Percentiles rank a stretch among this genome's conserved stretches.
Conservation (phyloP, 192 early-diverging fungal genomes). For the Umbelopsis vinacea region DNA sequence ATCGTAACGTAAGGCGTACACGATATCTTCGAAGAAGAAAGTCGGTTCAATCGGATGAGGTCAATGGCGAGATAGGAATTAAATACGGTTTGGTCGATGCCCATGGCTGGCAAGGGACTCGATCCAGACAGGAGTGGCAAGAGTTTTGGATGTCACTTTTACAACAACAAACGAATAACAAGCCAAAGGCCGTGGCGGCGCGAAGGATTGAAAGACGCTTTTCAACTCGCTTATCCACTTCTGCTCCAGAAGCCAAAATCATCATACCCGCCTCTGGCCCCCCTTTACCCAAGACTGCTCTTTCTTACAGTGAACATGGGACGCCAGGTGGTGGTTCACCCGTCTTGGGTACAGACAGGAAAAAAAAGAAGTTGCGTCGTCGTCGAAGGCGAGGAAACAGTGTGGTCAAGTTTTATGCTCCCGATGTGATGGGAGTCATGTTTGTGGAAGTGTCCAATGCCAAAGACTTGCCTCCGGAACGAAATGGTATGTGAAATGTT, state of each 20-base stretch:
- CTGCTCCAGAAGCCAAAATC: conserved; percentile 31
- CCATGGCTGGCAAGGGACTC: conserved; percentile 25
- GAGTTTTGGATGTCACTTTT: conserved; percentile 1
- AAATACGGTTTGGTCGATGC: conserved; percentile 22
- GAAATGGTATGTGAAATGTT: conserved; percentile 34
- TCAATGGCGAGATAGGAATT: conserved; percentile 24
- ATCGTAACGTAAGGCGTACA: not conserved
- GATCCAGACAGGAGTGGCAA: conserved; percentile 9
- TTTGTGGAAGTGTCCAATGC: conserved; percentile 56
- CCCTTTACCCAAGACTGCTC: not conserved
- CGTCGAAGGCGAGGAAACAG: conserved; percentile 9
- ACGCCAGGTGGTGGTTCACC: not conserved
- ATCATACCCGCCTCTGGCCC: not conserved
- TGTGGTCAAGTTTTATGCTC: conserved; percentile 29
- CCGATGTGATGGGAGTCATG: conserved; percentile 49
- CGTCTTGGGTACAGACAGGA: not conserved
- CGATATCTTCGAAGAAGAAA: not conserved
- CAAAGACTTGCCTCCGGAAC: conserved; percentile 48
- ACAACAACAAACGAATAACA: not conserved
- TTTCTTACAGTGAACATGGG: not conserved
- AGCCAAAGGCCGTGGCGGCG: conserved; percentile 18
- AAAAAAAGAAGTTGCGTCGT: not conserved
- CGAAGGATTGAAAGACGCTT: not conserved
- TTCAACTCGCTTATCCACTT: not conserved
- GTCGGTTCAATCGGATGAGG: conserved; percentile 24